Evolutionary conservation across 805 yeast genomes (phyloP).

Genomic region (Zygoascus tannicola): DNA sequence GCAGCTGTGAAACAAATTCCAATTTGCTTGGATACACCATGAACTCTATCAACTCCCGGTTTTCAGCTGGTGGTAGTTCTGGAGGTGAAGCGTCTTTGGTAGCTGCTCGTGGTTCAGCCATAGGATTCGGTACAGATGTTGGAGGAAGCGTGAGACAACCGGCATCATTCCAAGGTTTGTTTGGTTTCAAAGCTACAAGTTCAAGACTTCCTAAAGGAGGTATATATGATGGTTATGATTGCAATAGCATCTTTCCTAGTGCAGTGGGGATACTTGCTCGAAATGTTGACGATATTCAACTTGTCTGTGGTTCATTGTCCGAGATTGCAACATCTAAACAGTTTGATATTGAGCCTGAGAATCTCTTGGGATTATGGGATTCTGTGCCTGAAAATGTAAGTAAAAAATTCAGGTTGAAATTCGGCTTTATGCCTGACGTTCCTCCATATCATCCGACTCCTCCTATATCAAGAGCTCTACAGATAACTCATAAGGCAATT

Average conservation of each 20-base stretch:
- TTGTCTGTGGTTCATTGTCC: constrained; percentile 37
- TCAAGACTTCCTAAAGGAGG: constrained; percentile 23
- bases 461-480: constrained; percentile 40
- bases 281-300: constrained; percentile 32
- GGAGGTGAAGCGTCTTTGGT: constrained; percentile 48
- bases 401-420: constrained; percentile 4
- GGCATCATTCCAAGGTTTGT: constrained; percentile 35
- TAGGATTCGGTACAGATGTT: constrained; percentile 48
- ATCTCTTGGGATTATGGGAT: constrained; percentile 45
- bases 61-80: constrained; percentile 45
- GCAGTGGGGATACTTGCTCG: constrained; percentile 42
- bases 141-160: constrained; percentile 48
- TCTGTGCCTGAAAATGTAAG: constrained; percentile 3
- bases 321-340: no score
- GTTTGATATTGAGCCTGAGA: constrained; percentile 30
- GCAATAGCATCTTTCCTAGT: constrained; percentile 32
- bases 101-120: constrained; percentile 35
- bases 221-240: constrained; percentile 26
- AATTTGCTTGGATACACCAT: constrained; percentile 38
- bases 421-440: constrained; percentile 28
- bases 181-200: constrained; percentile 40
- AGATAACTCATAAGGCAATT: constrained; percentile 22
- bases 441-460: constrained; percentile 42
- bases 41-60: constrained; percentile 36
- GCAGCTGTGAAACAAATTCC: constrained; percentile 40